phyloP scores from a whole-genome alignment of 257 asterid genomes.

The Apocynum venetum region DNA sequence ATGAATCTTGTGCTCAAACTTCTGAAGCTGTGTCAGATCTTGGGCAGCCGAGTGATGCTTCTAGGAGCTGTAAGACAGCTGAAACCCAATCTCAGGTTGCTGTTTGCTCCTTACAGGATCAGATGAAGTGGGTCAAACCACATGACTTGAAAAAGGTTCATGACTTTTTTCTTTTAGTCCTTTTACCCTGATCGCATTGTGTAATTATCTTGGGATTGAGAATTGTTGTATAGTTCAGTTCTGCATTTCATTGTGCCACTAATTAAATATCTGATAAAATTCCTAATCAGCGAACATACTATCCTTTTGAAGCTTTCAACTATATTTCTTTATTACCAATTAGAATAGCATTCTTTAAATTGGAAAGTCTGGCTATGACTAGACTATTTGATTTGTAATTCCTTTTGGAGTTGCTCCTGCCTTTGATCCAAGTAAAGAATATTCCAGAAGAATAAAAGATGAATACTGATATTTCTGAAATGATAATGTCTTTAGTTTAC shows the following conservation, averaged over 20 bases:
- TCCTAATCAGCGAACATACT: background rate
- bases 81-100: slow-evolving; percentile 33
- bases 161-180: slow-evolving; percentile 17
- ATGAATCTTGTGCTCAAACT: slow-evolving; percentile 40
- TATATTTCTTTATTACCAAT: background rate
- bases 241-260: background rate
- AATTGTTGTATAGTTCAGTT: background rate
- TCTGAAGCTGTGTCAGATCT: slow-evolving; percentile 39
- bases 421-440: background rate
- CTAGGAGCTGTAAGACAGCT: slow-evolving; percentile 30
- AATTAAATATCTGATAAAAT: background rate
- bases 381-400: background rate
- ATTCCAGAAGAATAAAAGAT: background rate
- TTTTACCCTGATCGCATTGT: slow-evolving; percentile 17
- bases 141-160: slow-evolving; percentile 42
- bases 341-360: background rate
- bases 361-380: background rate
- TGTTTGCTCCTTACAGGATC: slow-evolving; percentile 30
- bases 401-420: background rate
- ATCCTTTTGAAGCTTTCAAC: background rate
- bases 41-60: slow-evolving; percentile 28
- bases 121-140: slow-evolving; percentile 29
- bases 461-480: background rate
- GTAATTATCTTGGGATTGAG: background rate
- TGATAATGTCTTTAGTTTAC: background rate